Percentiles rank a stretch among this genome's conserved stretches.
Evolutionary conservation across 2,329 filamentous ascomycete genomes (phyloP).

Genomic region (Penicillium hesseltinei): DNA sequence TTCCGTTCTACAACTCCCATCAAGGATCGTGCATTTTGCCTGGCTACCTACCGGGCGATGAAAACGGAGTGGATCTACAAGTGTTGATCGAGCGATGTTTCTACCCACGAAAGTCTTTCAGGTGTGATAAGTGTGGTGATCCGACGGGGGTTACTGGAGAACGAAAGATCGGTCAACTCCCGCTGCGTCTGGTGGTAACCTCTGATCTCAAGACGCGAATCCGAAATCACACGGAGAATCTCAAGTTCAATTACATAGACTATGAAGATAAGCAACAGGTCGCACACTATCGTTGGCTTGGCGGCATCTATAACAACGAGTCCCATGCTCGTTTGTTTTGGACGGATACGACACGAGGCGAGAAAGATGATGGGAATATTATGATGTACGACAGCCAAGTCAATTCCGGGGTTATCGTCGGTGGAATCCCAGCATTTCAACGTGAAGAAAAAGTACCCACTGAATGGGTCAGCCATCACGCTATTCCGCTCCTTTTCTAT

Average conservation of each 20-base stretch:
- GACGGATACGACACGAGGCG: slow-evolving; percentile 31
- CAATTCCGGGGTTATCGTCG: slow-evolving; percentile 28
- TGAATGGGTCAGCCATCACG: slow-evolving; percentile 20
- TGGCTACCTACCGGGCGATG: slow-evolving; percentile 10
- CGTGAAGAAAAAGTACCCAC: slow-evolving; percentile 25
- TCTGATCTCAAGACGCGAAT: slow-evolving; percentile 12
- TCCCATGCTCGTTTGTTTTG: slow-evolving; percentile 32
- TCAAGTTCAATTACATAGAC: slow-evolving; percentile 27
- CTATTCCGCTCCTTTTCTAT: slow-evolving; percentile 34
- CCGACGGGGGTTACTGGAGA: not conserved
- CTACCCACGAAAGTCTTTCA: not conserved
- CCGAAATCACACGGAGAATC: slow-evolving; percentile 26
- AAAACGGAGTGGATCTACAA: slow-evolving; percentile 19
- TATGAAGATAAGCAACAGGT: slow-evolving; percentile 7
- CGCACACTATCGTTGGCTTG: slow-evolving; percentile 39
- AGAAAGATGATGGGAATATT: slow-evolving; percentile 20
- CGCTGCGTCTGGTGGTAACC: slow-evolving; percentile 32
- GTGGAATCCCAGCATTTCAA: slow-evolving; percentile 18
- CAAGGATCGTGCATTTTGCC: slow-evolving; percentile 17
- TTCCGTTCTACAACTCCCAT: slow-evolving; percentile 1
- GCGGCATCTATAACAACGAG: slow-evolving; percentile 34
- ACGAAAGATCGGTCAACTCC: slow-evolving; percentile 23
- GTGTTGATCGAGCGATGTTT: slow-evolving; percentile 24
- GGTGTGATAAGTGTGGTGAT: slow-evolving; percentile 13
- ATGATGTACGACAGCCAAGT: slow-evolving; percentile 34